Evolutionary conservation across 2,329 filamentous ascomycete species (phyloP), one percentile per base, ranked within the genome.

Genomic region (Lachnum nothofagi): DNA sequence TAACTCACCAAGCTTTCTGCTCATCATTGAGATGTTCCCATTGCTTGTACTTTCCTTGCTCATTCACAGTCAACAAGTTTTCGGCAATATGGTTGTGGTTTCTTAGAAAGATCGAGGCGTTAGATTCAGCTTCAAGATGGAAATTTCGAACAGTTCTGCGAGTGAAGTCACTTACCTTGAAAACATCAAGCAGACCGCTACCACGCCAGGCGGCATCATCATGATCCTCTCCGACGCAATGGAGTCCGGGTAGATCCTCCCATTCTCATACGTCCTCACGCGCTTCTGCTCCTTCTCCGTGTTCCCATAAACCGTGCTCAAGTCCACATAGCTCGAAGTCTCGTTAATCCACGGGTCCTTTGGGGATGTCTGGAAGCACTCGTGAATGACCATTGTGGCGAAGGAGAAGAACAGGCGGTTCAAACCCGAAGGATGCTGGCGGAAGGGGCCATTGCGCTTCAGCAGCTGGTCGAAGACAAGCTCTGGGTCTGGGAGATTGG

Each of bases 361-460:
- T 22, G 69, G 59, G 20, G 58, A 63, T 4, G 70, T 73, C 51
- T 73, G 71, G 55, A 74, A 74, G 50, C 68, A 72, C 45, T 74
- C 71, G 54, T 74, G 71, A 43, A 73, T 74, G 49, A 74, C 70
- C 8, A 74, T 62, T 0, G 71, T 72, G 4, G 71, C 71, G 49
- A 73, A 73, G 1, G 68, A 72, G 62, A 73, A 74, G 62, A 74
- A 72, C 5, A 73, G 49, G 27, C 71, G 60, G 52, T 72, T 72
- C 22, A 73, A 49, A 1, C 70, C 70, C 3, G 69, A 72, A 1
- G 71, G 72, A 55, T 75, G 72, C 42, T 68, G 61, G 10, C 66
- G 63, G 53, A 72, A 73, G 4, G 62, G 53, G 0, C 66, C 68
- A 5, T 64, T 65, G 6, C 71, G 67, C 55, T 69, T 71, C 38